phyloP scores from a whole-genome alignment of 768 basidiomycete genomes.

The Omphalotus guepiniiformis region DNA sequence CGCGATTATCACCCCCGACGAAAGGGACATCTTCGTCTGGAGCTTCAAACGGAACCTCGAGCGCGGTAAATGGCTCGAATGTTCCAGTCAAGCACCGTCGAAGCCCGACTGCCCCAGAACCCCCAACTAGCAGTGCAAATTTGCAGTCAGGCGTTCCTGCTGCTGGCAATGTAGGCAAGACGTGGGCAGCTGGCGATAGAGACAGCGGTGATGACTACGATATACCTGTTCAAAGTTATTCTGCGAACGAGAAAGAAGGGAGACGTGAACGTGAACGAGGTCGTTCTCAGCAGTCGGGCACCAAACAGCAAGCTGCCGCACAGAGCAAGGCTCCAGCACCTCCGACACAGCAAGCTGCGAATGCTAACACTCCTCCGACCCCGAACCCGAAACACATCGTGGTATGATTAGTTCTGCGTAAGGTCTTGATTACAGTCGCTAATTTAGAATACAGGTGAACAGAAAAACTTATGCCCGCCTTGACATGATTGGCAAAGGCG shows the following conservation, averaged over 20 bases:
- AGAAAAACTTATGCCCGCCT: constrained; percentile 79
- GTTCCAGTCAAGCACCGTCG: constrained; percentile 50
- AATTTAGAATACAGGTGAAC: constrained; percentile 52
- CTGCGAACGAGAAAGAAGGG: constrained; percentile 3
- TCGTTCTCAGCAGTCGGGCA: constrained; percentile 19
- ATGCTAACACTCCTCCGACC: background rate
- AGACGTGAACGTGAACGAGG: constrained; percentile 7
- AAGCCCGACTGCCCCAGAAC: constrained; percentile 69
- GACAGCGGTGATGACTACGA: constrained; percentile 29
- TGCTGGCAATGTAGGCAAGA: constrained; percentile 26
- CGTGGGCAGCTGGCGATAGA: constrained; percentile 43
- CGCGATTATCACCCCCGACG: constrained; percentile 13
- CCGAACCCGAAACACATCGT: constrained; percentile 31
- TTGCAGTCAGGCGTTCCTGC: constrained; percentile 23
- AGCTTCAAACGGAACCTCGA: background rate
- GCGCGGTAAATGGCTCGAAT: constrained; percentile 20
- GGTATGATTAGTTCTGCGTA: constrained; percentile 22
- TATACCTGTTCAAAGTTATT: constrained; percentile 17
- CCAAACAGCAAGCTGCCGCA: constrained; percentile 17
- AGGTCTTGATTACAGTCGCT: background rate
- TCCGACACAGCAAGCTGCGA: constrained; percentile 22
- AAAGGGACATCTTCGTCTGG: background rate
- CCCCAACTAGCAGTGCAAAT: constrained; percentile 38
- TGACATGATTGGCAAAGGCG: constrained; percentile 89
- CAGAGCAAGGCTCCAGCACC: constrained; percentile 30